Evolutionary conservation across 208 protist genomes (phyloP).

Genomic region (Crithidia sp.): DNA sequence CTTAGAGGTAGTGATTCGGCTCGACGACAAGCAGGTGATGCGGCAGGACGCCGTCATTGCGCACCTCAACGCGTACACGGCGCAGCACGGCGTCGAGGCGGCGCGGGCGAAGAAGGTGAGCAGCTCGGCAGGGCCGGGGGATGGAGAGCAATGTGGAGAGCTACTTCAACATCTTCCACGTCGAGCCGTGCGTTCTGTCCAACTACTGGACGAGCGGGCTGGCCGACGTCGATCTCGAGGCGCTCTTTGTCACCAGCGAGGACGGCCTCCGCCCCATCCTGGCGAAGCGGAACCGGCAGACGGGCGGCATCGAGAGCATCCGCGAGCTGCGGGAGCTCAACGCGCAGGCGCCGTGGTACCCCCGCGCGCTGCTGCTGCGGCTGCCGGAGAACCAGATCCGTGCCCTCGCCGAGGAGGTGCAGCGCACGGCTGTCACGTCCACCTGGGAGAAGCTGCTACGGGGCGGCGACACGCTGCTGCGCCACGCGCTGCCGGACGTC

Average conservation of each 20-base stretch:
- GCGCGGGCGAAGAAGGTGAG: constrained; percentile 29
- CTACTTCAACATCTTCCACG: constrained; percentile 79
- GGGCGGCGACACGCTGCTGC: constrained; percentile 51
- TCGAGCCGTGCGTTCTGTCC: constrained; percentile 78
- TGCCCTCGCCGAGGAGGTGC: constrained; percentile 43
- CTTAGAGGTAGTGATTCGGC: constrained; percentile 71
- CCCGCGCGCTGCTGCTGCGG: constrained; percentile 52
- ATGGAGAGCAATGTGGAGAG: constrained; percentile 35
- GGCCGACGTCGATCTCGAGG: constrained; percentile 68
- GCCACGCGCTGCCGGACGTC: constrained; percentile 37
- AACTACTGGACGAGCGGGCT: constrained; percentile 79
- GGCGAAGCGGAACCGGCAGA: constrained; percentile 68
- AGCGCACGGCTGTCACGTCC: constrained; percentile 39
- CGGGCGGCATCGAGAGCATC: constrained; percentile 69
- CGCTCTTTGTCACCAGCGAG: constrained; percentile 70
- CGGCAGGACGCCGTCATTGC: constrained; percentile 72
- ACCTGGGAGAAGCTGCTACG: constrained; percentile 60
- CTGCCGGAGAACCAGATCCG: constrained; percentile 52
- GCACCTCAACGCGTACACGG: constrained; percentile 66
- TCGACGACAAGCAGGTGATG: constrained; percentile 76
- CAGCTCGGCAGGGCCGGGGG: constrained; percentile 9
- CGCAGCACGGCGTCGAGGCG: constrained; percentile 46
- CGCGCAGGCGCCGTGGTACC: constrained; percentile 43
- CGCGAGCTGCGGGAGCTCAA: constrained; percentile 71
- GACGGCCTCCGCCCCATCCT: constrained; percentile 66